phyloP scores from a whole-genome alignment of 768 basidiomycete genomes.

The Mycena kentingensis region DNA sequence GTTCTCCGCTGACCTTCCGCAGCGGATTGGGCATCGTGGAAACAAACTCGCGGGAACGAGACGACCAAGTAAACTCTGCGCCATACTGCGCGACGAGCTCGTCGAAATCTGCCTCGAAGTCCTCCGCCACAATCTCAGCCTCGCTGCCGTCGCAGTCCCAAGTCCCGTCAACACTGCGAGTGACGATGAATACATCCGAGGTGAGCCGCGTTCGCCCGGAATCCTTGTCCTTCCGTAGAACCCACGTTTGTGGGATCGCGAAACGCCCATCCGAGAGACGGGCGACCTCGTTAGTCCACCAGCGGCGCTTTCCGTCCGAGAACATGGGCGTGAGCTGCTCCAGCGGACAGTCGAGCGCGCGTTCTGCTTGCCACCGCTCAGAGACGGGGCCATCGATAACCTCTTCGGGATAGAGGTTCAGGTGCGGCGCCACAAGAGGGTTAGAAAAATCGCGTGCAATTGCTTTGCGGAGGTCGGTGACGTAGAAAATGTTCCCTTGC shows the following conservation, averaged over 20 bases:
- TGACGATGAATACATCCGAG: conserved; percentile 3
- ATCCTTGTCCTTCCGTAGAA: background rate
- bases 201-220: too few relatives aligned
- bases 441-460: conserved; percentile 19
- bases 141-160: conserved; percentile 1
- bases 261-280: background rate
- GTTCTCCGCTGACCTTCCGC: background rate
- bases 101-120: conserved; percentile 7
- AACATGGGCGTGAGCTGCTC: conserved; percentile 19
- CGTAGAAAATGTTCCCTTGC: conserved; percentile 22
- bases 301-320: conserved; percentile 7
- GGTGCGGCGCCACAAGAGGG: conserved; percentile 15
- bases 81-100: conserved; percentile 4
- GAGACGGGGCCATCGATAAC: conserved; percentile 10
- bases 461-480: conserved; percentile 20
- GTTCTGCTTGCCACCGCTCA: conserved; percentile 19
- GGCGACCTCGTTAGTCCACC: conserved; percentile 18
- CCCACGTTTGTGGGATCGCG: background rate
- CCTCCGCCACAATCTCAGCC: conserved; percentile 1
- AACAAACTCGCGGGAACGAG: background rate
- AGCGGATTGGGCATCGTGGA: background rate
- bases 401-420: conserved; percentile 23
- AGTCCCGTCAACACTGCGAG: background rate
- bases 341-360: conserved; percentile 17
- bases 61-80: background rate